These are phyloP conservation scores for Volvariella surrecta DNA, from an alignment of 1,284 basidiomycete species.

Conservation along the genomic window DNA sequence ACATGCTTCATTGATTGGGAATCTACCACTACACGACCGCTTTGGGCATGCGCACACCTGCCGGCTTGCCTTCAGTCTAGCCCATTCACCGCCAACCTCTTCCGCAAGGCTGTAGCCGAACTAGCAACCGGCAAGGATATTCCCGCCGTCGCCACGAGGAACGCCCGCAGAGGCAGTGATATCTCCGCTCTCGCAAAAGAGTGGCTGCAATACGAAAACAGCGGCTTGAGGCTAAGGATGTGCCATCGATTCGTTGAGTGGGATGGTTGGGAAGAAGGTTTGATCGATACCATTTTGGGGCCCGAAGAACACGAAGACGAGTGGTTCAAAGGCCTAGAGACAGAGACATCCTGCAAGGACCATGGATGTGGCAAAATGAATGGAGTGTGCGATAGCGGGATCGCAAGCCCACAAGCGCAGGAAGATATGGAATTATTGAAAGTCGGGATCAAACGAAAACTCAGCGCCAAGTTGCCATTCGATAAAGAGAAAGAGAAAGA, in stretches of 20 bases:
- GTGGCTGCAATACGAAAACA: constrained; percentile 64
- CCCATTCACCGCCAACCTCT: constrained; percentile 61
- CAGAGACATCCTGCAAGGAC: too few relatives aligned
- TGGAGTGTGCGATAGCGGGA: background rate
- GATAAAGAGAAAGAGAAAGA: constrained; percentile 57
- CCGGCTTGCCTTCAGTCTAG: constrained; percentile 70
- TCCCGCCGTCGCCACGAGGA: constrained; percentile 5
- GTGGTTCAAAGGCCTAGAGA: constrained; percentile 35
- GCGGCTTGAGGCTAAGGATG: constrained; percentile 56
- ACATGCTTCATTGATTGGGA: constrained; percentile 83
- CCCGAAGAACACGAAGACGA: constrained; percentile 59
- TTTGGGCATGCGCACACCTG: constrained; percentile 76
- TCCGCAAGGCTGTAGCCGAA: constrained; percentile 50
- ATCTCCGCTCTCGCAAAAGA: constrained; percentile 41
- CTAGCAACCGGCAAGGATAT: constrained; percentile 24
- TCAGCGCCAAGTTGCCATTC: constrained; percentile 30
- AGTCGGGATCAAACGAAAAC: constrained; percentile 1
- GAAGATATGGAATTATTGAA: constrained; percentile 10
- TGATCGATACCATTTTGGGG: constrained; percentile 65
- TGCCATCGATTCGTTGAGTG: constrained; percentile 74
- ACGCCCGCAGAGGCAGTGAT: constrained; percentile 18
- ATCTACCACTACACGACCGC: constrained; percentile 70
- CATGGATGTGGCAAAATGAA: background rate
- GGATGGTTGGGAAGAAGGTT: constrained; percentile 82
- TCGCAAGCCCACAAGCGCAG: background rate